Base-by-base conservation (phyloP, 306 rosid species). In the Ochetophila trinervis region DNA sequence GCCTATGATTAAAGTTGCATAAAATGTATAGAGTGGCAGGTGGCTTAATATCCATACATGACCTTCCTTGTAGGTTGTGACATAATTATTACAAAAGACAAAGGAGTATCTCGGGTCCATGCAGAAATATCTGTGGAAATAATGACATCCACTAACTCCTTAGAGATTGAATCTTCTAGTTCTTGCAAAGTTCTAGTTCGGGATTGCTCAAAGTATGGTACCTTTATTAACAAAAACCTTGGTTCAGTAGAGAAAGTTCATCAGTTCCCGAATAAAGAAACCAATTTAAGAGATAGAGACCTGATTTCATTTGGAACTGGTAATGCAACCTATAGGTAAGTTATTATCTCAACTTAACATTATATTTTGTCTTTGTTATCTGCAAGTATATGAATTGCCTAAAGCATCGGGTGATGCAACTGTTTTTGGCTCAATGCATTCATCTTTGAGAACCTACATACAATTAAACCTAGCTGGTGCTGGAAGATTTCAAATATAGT, bases 201-300 rank as follows among this genome's bases (percentile, higher is more conserved):
- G 72, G 98, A 92, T 78, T 92, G 90, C 81, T 92, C 96, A 45
- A 92, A 92, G 74, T 92, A 92, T 64, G 98, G 96, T 61, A 92
- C 98, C 30, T 78, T 66, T 72, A 51, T 87, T 49, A 79, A 79
- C 73, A 87, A 82, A 79, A 79, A 76, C 67, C 76, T 65, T 64
- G 87, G 84, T 21, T 37, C 71, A 57, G 76, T 69, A 75, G 82
- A 79, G 70, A 92, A 84, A 74, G 79, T 92, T 74, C 95, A 89
- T 11, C 90, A 89, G 69, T 82, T 82, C 52, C 91, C 92, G 60
- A 87, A 82, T 63, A 92, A 84, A 81, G 96, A 89, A 82, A 76
- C 83, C 44, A 32, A 63, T 44, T 69, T 92, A 74, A 78, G 71
- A 62, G 91, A 92, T 74, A 91, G 93, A 6, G 86, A 87, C 76